phyloP scores from a whole-genome alignment of 139 green algal species.

The Ettlia oleoabundans region DNA sequence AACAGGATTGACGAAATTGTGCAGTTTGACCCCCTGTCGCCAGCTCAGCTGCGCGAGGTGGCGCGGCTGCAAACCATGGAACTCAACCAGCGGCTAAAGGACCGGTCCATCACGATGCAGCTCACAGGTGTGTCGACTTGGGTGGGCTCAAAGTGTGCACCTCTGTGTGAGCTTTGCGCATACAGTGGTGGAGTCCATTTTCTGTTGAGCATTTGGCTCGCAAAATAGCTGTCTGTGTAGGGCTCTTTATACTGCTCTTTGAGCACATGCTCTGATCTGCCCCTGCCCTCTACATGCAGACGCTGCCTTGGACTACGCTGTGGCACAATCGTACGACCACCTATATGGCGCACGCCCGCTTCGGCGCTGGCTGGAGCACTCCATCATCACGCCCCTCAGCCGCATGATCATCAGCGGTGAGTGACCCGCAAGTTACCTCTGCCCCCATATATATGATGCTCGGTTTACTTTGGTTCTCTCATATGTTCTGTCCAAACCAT shows the following conservation, averaged over 20 bases:
- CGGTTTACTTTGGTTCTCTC: no score
- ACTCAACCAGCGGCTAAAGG: slow-evolving; percentile 68
- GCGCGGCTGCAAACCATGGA: slow-evolving; percentile 70
- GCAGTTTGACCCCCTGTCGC: slow-evolving; percentile 83
- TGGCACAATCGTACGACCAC: slow-evolving; percentile 54
- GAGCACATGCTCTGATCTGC: background rate
- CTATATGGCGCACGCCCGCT: slow-evolving; percentile 80
- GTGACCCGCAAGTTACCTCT: no score
- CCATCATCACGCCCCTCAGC: slow-evolving; percentile 72
- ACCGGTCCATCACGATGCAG: slow-evolving; percentile 67
- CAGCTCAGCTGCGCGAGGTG: slow-evolving; percentile 72
- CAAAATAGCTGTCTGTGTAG: no score
- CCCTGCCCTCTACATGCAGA: slow-evolving; percentile 27
- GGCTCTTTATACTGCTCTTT: no score
- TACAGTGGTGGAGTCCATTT: no score
- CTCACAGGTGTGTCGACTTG: slow-evolving; percentile 17
- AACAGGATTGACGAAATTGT: slow-evolving; percentile 92
- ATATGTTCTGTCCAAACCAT: no score
- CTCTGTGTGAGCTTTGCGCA: no score
- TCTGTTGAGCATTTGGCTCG: no score
- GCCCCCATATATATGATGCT: background rate
- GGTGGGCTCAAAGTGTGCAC: background rate
- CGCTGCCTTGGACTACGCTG: slow-evolving; percentile 63
- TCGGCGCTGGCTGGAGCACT: slow-evolving; percentile 78
- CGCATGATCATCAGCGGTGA: slow-evolving; percentile 68